Evolutionary conservation across 2,329 filamentous ascomycete species (phyloP).

Genomic region (Colletotrichum musae): DNA sequence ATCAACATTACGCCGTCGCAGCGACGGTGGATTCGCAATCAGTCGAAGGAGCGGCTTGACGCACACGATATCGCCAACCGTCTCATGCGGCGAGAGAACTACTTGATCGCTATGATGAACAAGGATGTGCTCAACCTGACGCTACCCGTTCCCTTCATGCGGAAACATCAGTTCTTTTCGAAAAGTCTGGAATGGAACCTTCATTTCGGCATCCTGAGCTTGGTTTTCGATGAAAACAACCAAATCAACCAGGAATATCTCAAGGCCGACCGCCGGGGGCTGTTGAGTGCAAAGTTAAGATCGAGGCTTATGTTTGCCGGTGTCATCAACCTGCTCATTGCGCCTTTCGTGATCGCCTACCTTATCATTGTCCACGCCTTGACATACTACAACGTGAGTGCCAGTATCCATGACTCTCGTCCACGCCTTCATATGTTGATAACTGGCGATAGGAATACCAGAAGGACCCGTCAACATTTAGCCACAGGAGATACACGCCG

Average conservation of each 20-base stretch:
- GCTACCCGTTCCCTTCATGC: constrained; percentile 86
- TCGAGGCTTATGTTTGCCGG: constrained; percentile 87
- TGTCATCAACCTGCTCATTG: constrained; percentile 86
- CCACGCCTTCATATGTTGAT: neutral
- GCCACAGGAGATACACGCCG: constrained; percentile 91
- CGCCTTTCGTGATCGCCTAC: constrained; percentile 89
- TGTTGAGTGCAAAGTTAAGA: constrained; percentile 83
- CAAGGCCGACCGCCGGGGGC: constrained; percentile 83
- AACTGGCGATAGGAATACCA: constrained; percentile 82
- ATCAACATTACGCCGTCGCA: constrained; percentile 66
- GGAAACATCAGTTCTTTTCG: constrained; percentile 86
- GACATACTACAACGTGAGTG: constrained; percentile 87
- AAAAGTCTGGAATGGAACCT: constrained; percentile 93
- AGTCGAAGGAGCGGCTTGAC: constrained; percentile 94
- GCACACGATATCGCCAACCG: constrained; percentile 98
- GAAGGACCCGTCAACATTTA: constrained; percentile 89
- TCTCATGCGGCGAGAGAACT: constrained; percentile 96
- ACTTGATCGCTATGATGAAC: constrained; percentile 96
- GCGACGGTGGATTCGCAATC: constrained; percentile 78
- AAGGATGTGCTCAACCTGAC: constrained; percentile 94
- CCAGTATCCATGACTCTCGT: neutral
- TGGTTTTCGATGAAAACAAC: constrained; percentile 90
- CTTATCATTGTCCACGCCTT: constrained; percentile 93
- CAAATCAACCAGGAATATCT: constrained; percentile 91
- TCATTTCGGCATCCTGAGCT: constrained; percentile 90